Evolutionary conservation across 768 basidiomycete species (phyloP), one percentile per base, ranked within the genome.

Genomic region (Pleurotus pulmonarius): DNA sequence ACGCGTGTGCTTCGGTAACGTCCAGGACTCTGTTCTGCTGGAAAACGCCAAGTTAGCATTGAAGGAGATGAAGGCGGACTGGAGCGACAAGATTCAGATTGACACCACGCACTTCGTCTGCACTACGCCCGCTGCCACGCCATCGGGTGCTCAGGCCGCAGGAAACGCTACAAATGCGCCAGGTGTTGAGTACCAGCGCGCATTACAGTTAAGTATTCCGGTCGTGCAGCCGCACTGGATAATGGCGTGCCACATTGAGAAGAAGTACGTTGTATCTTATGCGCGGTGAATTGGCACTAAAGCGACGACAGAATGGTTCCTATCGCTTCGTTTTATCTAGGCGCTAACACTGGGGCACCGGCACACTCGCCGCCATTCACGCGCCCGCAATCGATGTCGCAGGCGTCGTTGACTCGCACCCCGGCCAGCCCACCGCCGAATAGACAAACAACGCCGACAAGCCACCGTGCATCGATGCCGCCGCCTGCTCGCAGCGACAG

Each of bases 61-160:
- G 53, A 68, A 79, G 46, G 86, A 90, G 63, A 97, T 98, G 90
- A 82, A 80, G 41, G 96, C 92, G 0, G 88, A 88, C 61, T 94
- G 89, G 87, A 91, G 86, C 64, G 89, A 95, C 61, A 89, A 85
- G 65, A 94, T 99, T 40, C 92, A 95, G 73, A 95, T 98, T 57
- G 96, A 99, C 67, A 98, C 96, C 8, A 98, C 95, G 0, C 96
- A 99, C 70, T 99, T 97, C 62, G 94, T 98, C 41, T 96, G 94
- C 67, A 96, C 94, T 15, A 93, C 90, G 0, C 93, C 94, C 2
- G 88, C 86, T 1, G 80, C 84, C 8, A 86, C 84, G 0, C 82
- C 85, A 0, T 63, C 69, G 8, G 87, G 83, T 29, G 83, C 83
- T 8, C 78, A 75, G 56, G 78, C 78, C 0, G 75, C 78, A 7